These are phyloP conservation scores for Saccharomycopsis javanensis DNA, from an alignment of 805 yeast species.

Conservation along the genomic window DNA sequence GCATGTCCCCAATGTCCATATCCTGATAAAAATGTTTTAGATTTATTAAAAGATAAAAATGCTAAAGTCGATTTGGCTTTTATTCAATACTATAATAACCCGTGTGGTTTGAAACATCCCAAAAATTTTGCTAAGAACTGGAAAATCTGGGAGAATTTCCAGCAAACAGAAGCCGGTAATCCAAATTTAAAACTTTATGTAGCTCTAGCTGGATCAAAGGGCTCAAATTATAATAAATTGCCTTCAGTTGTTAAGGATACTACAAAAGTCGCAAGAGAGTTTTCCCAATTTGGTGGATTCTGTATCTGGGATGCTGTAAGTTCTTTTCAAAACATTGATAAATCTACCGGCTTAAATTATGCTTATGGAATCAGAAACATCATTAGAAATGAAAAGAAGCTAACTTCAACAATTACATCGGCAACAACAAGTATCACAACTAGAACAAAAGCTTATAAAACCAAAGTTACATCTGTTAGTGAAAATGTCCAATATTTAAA, in stretches of 20 bases:
- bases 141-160: constrained; percentile 41
- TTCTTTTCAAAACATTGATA: constrained; percentile 12
- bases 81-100: constrained; percentile 52
- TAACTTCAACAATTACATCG: constrained; percentile 4
- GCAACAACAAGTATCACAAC: neutral
- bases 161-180: constrained; percentile 37
- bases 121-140: constrained; percentile 27
- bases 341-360: constrained; percentile 13
- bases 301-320: constrained; percentile 18
- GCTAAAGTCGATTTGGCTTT: constrained; percentile 45
- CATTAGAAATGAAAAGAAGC: constrained; percentile 8
- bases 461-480: constrained; percentile 1
- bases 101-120: constrained; percentile 8
- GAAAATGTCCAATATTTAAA: neutral
- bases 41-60: constrained; percentile 30
- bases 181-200: constrained; percentile 43
- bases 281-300: constrained; percentile 14
- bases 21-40: constrained; percentile 43
- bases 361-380: constrained; percentile 16
- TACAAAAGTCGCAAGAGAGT: constrained; percentile 7
- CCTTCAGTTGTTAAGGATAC: constrained; percentile 18
- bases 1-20: constrained; percentile 64
- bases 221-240: constrained; percentile 44
- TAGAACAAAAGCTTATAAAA: neutral
- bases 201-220: constrained; percentile 49